Conservation (phyloP, 331 rosid genomes). For the Pyracantha coccinea region DNA sequence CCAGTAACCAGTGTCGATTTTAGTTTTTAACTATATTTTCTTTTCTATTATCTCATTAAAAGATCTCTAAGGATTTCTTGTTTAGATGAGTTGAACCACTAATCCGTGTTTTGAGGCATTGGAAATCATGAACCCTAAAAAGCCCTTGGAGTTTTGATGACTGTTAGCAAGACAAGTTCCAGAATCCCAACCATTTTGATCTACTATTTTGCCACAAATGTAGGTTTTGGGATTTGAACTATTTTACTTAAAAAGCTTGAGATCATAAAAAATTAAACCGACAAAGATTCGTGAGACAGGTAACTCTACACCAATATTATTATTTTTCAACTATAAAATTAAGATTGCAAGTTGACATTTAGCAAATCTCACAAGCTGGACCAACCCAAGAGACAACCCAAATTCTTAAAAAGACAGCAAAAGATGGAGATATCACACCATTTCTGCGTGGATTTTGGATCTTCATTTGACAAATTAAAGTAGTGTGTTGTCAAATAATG, state of each 20-base stretch:
- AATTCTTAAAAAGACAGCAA: slow-evolving; percentile 8
- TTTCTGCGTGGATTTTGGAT: slow-evolving; percentile 23
- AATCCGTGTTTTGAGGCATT: not conserved
- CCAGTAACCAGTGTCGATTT: too few relatives aligned
- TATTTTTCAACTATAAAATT: not conserved
- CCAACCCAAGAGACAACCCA: slow-evolving; percentile 5
- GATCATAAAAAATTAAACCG: not conserved
- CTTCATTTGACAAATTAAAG: slow-evolving; percentile 1
- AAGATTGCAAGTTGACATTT: slow-evolving; percentile 3
- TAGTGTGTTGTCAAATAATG: not conserved
- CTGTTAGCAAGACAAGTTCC: not conserved
- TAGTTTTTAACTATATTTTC: too few relatives aligned
- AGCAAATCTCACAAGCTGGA: not conserved
- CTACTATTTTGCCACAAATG: slow-evolving; percentile 8
- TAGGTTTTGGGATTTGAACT: slow-evolving; percentile 1
- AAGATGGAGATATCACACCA: slow-evolving; percentile 24
- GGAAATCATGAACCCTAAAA: not conserved
- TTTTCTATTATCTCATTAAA: too few relatives aligned
- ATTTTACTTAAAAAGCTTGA: not conserved
- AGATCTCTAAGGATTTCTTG: not conserved
- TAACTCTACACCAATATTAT: not conserved
- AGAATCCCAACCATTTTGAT: not conserved
- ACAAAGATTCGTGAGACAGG: slow-evolving; percentile 25
- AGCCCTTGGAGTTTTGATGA: not conserved
- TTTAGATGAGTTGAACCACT: not conserved